Evolutionary conservation across 371 early-diverging fungal species (phyloP), one percentile per base, ranked within the genome.

Genomic region (Ecytonucleospora hepatopenaei): DNA sequence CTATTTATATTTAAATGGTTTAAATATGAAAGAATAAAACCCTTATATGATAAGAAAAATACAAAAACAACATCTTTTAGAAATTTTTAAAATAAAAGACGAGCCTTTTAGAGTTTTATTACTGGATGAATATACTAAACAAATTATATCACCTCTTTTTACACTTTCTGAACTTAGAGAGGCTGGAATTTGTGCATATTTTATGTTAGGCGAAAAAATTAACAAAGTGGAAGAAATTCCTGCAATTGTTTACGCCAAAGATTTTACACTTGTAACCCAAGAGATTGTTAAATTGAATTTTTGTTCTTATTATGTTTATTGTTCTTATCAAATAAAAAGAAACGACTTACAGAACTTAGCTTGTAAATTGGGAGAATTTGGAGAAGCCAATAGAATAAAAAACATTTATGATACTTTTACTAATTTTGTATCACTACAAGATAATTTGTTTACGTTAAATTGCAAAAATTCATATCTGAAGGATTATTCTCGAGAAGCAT

Each of bases 171-270:
- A 96, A 74, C 85, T 98, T 63, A 87, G 96, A 62, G 93, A 94
- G 65, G 84, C 87, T 71, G 95, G 95, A n/a, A 86, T 98, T 30
- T 96, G 97, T 0, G 88, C 93, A 30, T 93, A 95, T 70, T 89
- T 94, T 32, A 60, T 72, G 5, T 55, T 94, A 40, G 82, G 83
- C 35, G 84, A 86, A 49, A 87, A 86, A 26, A 83, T 96, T 46
- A 85, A 88, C 55, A 79, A 88, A 8, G 88, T 94, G 48, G 83
- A 87, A 0, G 94, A 94, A 78, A 94, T 92, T 0, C 94, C 96
- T 4, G 95, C 96, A 0, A 82, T 98, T 46, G 97, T 97, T 80
- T 92, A 97, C 82, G 83, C 94, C 0, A 86, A 88, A 70, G 93
- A 94, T 15, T 88, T 87, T 17, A 75, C 83, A 0, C 88, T 90